Conservation (phyloP, 495 filamentous ascomycete species). For the Chaetomidium leptoderma region DNA sequence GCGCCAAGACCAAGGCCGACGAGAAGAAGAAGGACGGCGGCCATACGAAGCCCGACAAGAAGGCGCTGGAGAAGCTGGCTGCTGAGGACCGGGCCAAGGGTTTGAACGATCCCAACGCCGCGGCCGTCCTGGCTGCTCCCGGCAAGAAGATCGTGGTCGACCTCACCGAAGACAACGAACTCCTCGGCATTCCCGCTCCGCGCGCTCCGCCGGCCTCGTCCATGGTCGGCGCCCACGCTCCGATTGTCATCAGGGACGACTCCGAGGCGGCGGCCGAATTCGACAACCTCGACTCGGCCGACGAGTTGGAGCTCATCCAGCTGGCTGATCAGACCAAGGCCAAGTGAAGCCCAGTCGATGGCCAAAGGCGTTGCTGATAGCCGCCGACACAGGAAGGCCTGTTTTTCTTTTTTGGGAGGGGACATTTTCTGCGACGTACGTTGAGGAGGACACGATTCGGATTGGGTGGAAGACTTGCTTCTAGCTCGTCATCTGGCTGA, state of each 20-base stretch:
- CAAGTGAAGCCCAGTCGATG: not conserved
- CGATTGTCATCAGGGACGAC: not conserved
- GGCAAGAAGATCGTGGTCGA: constrained; percentile 6
- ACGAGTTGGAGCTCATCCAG: constrained; percentile 2
- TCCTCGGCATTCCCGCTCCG: not conserved
- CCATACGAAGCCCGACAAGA: not conserved
- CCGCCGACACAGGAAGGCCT: not conserved
- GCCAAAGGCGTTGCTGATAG: not conserved
- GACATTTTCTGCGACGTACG: not conserved
- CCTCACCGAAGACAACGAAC: constrained; percentile 2
- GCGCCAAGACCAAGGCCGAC: not conserved
- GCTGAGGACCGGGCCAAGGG: not conserved
- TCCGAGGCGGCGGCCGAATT: not conserved
- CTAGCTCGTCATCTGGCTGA: not conserved
- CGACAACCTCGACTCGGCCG: not conserved
- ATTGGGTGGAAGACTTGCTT: not conserved
- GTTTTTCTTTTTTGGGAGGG: not conserved
- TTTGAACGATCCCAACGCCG: not conserved
- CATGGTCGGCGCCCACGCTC: not conserved
- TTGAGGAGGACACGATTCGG: not conserved
- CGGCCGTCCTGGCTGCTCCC: constrained; percentile 1
- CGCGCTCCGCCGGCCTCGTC: not conserved
- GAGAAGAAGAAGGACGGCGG: not conserved
- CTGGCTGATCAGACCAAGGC: not conserved
- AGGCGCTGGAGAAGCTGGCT: not conserved